These are phyloP conservation scores for Raddia guianensis DNA, from an alignment of 176 grass and related monocot species.

Conservation along the genomic window DNA sequence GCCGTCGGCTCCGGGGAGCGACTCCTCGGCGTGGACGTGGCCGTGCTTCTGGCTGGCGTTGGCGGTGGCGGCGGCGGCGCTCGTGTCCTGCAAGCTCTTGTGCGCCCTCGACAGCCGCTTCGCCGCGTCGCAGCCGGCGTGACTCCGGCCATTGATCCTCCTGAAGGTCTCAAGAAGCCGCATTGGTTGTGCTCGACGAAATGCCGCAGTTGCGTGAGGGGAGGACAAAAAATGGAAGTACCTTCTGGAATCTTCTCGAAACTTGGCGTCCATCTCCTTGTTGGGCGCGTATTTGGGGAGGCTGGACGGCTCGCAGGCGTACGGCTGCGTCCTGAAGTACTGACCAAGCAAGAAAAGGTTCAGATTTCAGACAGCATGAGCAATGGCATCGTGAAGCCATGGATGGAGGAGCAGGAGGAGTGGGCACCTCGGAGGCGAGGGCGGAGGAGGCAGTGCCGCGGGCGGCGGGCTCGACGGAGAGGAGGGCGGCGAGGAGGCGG, in stretches of 20 bases:
- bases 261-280: slow-evolving; percentile 92
- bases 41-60: slow-evolving; percentile 24
- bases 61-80: too few relatives aligned
- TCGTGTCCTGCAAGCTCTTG: slow-evolving; percentile 54
- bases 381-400: slow-evolving; percentile 8
- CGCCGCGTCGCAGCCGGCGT: slow-evolving; percentile 20
- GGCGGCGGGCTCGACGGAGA: slow-evolving; percentile 64
- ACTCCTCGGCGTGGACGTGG: slow-evolving; percentile 58
- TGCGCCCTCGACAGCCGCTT: slow-evolving; percentile 38
- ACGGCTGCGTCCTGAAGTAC: slow-evolving; percentile 75
- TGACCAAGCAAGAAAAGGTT: slow-evolving; percentile 22
- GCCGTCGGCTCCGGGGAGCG: slow-evolving; percentile 31
- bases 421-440: slow-evolving; percentile 64
- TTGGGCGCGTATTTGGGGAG: slow-evolving; percentile 86
- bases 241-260: slow-evolving; percentile 62
- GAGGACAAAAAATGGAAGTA: not conserved
- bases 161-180: slow-evolving; percentile 3
- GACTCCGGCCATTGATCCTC: slow-evolving; percentile 34
- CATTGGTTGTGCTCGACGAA: not conserved
- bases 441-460: slow-evolving; percentile 72
- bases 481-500: slow-evolving; percentile 56
- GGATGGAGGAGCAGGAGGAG: not conserved
- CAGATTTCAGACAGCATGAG: not conserved
- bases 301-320: slow-evolving; percentile 67
- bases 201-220: not conserved